A percentile compares a stretch with the other conserved stretches of the same genome.
phyloP scores from a whole-genome alignment of 228 moss, liverwort and hornwort species.

The Sphagnum fallax region DNA sequence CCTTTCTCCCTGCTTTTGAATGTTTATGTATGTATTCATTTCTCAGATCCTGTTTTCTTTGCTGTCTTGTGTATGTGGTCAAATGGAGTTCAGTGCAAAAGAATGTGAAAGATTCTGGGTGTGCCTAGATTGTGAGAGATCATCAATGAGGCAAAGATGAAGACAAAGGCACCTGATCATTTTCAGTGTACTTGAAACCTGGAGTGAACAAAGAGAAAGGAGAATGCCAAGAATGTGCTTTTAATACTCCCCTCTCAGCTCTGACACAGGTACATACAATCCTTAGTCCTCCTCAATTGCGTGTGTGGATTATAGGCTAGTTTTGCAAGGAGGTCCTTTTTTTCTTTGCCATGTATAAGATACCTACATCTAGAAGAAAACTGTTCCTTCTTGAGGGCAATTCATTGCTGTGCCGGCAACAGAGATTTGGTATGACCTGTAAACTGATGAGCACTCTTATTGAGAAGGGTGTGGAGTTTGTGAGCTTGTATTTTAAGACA shows the following conservation, averaged over 20 bases:
- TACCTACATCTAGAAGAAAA: no score
- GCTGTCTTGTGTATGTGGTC: no score
- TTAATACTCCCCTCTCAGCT: constrained; percentile 92
- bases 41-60: no score
- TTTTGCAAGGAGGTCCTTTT: no score
- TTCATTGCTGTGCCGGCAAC: constrained; percentile 43
- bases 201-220: constrained; percentile 79
- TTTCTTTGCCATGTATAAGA: no score
- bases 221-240: constrained; percentile 92
- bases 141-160: constrained; percentile 89
- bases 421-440: constrained; percentile 97
- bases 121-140: constrained; percentile 94
- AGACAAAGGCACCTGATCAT: constrained; percentile 87
- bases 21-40: no score
- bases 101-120: constrained; percentile 88
- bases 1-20: constrained; percentile 54
- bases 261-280: constrained; percentile 35
- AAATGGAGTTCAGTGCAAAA: constrained; percentile 51
- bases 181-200: constrained; percentile 78
- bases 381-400: no score
- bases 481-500: constrained; percentile 92
- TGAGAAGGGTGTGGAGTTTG: constrained; percentile 96
- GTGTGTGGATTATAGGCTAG: no score
- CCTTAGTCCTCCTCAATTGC: neutral
- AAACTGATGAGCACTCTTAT: constrained; percentile 97